Base-by-base conservation (phyloP, 129 eudicot genomes). In the Tagetes patula region DNA sequence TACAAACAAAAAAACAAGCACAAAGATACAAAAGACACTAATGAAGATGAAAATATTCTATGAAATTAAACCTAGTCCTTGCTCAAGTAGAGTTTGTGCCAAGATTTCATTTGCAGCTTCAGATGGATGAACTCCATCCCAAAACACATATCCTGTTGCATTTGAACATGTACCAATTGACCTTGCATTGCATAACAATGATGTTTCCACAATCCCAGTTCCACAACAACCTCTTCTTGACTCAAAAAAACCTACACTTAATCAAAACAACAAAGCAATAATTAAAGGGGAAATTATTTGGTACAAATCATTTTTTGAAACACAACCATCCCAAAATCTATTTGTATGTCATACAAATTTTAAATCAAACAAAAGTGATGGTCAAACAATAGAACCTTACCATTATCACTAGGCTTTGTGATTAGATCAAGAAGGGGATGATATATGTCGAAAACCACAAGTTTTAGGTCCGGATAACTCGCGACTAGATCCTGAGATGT, bases 51-150 rank as follows among this genome's bases (percentile, higher is more conserved):
- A 3, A 50, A n/a, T 50, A 31, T 20, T 30, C 56, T 31, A 58
- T 56, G 56, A 56, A 67, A 91, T 77, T 48, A 91, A 88, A 38
- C 68, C 79, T 8, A 85, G 43, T 65, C 97, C 97, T 70, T 91
- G 97, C 7, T 43, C 67, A n/a, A 91, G 85, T 8, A 91, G 84
- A 76, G 46, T 67, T 61, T 81, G 85, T 48, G 97, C 97, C 82
- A 91, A 79, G 10, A 84, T 46, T 30, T 85, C 76, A 70, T 91
- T 91, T 54, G 91, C 91, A 37, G 89, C 74, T 77, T 88, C 89
- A 59, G 95, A 80, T 42, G 97, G 89, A 65, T 88, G 97, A 43
- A 84, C 88, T 54, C 95, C 89, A 68, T 91, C 97, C 97, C 97
- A 88, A 70, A 91, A 91, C 40, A 91, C 91, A 49, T 87, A 91